Evolutionary conservation across 169 alveolate genomes (phyloP).

Genomic region (Cryptosporidium canis): DNA sequence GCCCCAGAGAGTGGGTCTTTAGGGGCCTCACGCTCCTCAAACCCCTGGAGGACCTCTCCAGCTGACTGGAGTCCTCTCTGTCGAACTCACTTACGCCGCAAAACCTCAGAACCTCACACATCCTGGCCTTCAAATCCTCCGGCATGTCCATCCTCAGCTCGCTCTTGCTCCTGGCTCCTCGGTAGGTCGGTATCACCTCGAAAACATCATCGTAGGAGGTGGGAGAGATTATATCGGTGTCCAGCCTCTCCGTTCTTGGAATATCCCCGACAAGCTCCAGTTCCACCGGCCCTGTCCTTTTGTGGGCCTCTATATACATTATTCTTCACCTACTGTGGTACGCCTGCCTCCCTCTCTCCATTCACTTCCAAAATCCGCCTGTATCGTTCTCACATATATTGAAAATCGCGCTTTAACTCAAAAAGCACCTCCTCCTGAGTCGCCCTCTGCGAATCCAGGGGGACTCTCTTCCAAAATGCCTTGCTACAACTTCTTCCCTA

Average conservation of each 20-base stretch:
- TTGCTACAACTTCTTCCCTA: neutral
- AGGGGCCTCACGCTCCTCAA: neutral
- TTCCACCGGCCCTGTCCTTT: constrained; percentile 9
- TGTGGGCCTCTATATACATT: constrained; percentile 37
- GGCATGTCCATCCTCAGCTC: constrained; percentile 27
- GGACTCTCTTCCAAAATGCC: neutral
- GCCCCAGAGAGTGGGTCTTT: constrained; percentile 10
- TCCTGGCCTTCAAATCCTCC: constrained; percentile 22
- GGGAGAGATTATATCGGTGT: constrained; percentile 51
- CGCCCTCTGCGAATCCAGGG: neutral
- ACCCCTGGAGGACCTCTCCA: neutral
- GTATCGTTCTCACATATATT: constrained; percentile 6
- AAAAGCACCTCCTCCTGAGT: too few species aligned
- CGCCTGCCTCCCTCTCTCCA: constrained; percentile 20
- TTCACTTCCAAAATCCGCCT: neutral
- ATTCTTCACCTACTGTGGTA: neutral
- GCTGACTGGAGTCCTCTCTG: neutral
- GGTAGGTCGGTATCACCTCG: neutral
- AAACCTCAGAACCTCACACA: constrained; percentile 5
- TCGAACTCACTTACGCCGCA: constrained; percentile 45
- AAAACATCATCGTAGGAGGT: constrained; percentile 58
- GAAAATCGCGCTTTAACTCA: neutral
- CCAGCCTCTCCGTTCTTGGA: constrained; percentile 64
- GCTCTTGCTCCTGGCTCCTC: neutral
- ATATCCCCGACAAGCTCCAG: constrained; percentile 32